Evolutionary conservation across 257 asterid species (phyloP), one percentile per base, ranked within the genome.

Genomic region (Echites panduratus): DNA sequence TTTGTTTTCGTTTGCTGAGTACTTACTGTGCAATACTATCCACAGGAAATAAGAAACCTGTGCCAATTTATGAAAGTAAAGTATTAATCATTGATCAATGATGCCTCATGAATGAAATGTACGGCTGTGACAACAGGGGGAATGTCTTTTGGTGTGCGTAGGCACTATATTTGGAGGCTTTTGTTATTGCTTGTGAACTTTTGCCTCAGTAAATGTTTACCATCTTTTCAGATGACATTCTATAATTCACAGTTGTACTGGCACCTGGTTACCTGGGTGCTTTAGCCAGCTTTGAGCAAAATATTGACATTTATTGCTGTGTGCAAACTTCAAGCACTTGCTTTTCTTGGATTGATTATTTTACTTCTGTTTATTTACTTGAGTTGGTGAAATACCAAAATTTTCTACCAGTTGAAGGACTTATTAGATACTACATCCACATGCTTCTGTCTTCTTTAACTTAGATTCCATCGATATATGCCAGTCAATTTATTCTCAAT

Each of bases 1-100:
- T 29, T 53, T n/a, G 26, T 50, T 62, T 61, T 27, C 47, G 11
- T 67, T 73, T 77, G 14, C 47, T 12, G 45, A 17, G 35, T 69
- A 40, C 56, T n/a, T 49, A 4, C 2, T 13, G 13, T 7, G 20
- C 52, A 9, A 3, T 59, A 45, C 45, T 47, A 45, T 24, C 68
- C 45, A 2, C 19, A 59, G 48, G 66, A 27, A n/a, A 27, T 56
- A 24, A 9, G 29, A 52, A 53, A 27, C 54, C 17, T 41, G 13
- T 43, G 4, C 26, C 14, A 27, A 7, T 9, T 38, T 62, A 26
- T n/a, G 35, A 74, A 44, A 43, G 24, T 63, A 53, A 45, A 73
- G 38, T 20, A 16, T 29, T 2, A 54, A 56, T 40, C 32, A 44
- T 41, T 29, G 22, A 9, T 41, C 20, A 64, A 19, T 49, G 5